Evolutionary conservation across 2,329 filamentous ascomycete genomes (phyloP).

Genomic region (Nemania sp.): DNA sequence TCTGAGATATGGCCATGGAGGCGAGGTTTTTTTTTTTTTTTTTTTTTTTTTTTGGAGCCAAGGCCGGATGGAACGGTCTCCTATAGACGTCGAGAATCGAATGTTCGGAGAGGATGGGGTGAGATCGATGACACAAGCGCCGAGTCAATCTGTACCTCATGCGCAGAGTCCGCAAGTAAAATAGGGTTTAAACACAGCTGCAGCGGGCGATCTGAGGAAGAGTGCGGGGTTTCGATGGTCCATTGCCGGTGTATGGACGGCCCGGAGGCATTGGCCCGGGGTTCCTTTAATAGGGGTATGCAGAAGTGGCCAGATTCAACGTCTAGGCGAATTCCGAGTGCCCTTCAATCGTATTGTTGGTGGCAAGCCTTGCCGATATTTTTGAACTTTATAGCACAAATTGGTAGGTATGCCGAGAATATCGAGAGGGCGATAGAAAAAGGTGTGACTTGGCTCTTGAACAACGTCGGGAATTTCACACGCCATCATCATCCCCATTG

Average conservation of each 20-base stretch:
- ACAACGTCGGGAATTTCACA: neutral
- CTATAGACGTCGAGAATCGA: no score
- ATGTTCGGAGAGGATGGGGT: neutral
- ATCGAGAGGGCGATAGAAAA: no score
- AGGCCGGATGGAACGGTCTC: no score
- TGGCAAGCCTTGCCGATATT: neutral
- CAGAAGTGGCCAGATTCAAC: neutral
- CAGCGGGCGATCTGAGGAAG: neutral
- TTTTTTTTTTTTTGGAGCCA: no score
- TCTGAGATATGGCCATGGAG: no score
- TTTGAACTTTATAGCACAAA: no score
- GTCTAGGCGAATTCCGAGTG: neutral
- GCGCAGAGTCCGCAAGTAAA: neutral
- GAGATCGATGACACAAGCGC: neutral
- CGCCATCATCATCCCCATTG: conserved; percentile 31
- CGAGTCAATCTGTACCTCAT: neutral
- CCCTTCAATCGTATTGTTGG: neutral
- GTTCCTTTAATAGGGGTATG: neutral
- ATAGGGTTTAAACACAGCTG: neutral
- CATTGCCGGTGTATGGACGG: neutral
- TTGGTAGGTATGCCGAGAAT: no score
- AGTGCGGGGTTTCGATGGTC: conserved; percentile 9
- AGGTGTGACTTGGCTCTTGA: neutral
- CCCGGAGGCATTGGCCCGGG: neutral
- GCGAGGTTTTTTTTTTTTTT: no score